Conservation (phyloP, 2,329 filamentous ascomycete species). For the Diplocarpon rosae region DNA sequence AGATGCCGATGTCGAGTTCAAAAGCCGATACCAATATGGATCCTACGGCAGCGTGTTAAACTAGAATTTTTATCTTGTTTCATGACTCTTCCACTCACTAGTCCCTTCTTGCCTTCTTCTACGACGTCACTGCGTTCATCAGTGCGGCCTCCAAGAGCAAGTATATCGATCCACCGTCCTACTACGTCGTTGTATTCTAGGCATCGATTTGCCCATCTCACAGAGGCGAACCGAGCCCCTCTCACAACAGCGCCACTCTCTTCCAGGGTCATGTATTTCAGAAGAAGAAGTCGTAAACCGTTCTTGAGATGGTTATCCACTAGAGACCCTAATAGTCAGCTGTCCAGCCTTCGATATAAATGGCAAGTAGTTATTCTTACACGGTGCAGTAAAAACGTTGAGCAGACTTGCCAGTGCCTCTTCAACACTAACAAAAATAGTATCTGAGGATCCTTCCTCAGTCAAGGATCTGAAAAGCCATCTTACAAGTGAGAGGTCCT, state of each 20-base stretch:
- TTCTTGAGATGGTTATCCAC: slow-evolving; percentile 28
- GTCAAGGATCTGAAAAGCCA: slow-evolving; percentile 81
- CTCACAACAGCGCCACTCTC: slow-evolving; percentile 44
- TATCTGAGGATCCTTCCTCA: slow-evolving; percentile 62
- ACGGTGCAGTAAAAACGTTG: slow-evolving; percentile 36
- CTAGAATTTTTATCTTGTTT: background rate
- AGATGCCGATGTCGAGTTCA: slow-evolving; percentile 40
- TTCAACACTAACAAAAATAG: slow-evolving; percentile 78
- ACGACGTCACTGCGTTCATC: slow-evolving; percentile 70
- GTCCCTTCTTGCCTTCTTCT: slow-evolving; percentile 80
- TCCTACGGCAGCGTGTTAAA: slow-evolving; percentile 20
- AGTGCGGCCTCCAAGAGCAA: slow-evolving; percentile 58
- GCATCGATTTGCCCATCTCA: slow-evolving; percentile 85
- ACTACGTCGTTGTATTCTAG: slow-evolving; percentile 68
- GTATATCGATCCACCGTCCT: slow-evolving; percentile 78
- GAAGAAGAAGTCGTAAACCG: slow-evolving; percentile 40
- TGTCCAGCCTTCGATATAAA: background rate
- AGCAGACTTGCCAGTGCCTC: slow-evolving; percentile 73
- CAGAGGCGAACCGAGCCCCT: slow-evolving; percentile 69
- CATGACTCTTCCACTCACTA: slow-evolving; percentile 44
- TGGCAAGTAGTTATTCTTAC: background rate
- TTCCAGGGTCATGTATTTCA: slow-evolving; percentile 53
- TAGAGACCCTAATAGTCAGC: background rate
- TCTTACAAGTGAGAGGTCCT: slow-evolving; percentile 43
- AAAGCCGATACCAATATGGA: slow-evolving; percentile 58